Base-by-base conservation (phyloP, 2,329 filamentous ascomycete genomes). In the Lojkania enalia region DNA sequence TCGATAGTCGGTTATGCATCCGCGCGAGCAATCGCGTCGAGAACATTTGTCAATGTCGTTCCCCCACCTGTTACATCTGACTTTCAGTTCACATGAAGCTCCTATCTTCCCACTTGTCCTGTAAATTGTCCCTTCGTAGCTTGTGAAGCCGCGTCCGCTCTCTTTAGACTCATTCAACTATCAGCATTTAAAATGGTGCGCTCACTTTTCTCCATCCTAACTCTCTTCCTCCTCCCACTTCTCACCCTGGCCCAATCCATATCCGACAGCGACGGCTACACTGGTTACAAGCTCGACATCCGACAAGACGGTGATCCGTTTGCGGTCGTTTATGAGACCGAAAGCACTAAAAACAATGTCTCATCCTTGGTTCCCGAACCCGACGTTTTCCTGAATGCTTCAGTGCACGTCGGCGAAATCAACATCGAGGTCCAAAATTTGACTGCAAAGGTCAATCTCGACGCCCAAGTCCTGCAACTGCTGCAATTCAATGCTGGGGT, bases 401-500 rank as follows among this genome's bases (percentile, higher is more conserved):
- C 74, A 1, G 76, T 84, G 0, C 74, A 72, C 40, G 79, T 84
- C 5, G 77, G 79, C 49, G 75, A 80, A 58, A 84, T 85, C 66
- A 72, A 74, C 61, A 75, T 85, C 44, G 72, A 77, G 37, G 81
- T 84, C 11, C 71, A 79, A 47, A 83, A 84, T 56, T 72, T 84
- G 43, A 81, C 78, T 1, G 81, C 81, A 9, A 81, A 82, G 58
- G 74, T 82, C 63, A 84, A 82, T 58, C 71, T 83, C 21, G 78
- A 82, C 48, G 79, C 79, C 4, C 76, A 82, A 60, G 80, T 84
- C 7, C 71, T 83, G 30, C 74, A 77, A 49, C 71, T 84, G 33
- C 75, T 84, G 33, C 70, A 76, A 44, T 83, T 84, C 73, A 82
- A 77, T 53, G 82, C 82, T 2, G 82, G 81, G 35, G 81, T 85